These are phyloP conservation scores for Gypsophila paniculata DNA, from an alignment of 179 eudicot genomes.

Conservation along the genomic window DNA sequence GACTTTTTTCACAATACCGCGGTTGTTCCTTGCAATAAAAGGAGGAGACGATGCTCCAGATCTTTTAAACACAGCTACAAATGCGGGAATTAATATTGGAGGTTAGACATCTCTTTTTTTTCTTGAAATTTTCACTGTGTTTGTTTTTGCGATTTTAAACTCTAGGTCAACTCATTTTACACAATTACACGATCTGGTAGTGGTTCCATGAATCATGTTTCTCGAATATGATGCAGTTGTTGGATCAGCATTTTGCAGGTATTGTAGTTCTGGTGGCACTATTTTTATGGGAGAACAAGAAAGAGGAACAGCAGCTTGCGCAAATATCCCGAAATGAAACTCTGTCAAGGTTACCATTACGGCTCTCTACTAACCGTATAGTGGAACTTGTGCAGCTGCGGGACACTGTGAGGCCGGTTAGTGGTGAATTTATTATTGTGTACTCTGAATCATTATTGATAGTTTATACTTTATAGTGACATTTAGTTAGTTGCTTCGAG, in stretches of 20 bases:
- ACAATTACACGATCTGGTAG: not conserved
- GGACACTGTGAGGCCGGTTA: slow-evolving; percentile 89
- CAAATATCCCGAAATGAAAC: slow-evolving; percentile 92
- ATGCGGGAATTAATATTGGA: slow-evolving; percentile 75
- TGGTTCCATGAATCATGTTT: slow-evolving; percentile 9
- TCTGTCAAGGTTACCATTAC: slow-evolving; percentile 86
- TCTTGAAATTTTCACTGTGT: not conserved
- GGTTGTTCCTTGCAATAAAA: slow-evolving; percentile 61
- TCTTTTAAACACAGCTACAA: slow-evolving; percentile 63
- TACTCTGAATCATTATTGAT: not conserved
- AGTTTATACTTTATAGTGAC: too few relatives aligned
- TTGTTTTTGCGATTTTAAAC: not conserved
- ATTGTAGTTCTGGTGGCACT: slow-evolving; percentile 65
- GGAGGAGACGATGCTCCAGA: slow-evolving; percentile 91
- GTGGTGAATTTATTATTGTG: slow-evolving; percentile 31
- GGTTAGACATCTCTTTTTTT: slow-evolving; percentile 40
- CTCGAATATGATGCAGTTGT: slow-evolving; percentile 43
- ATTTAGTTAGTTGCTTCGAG: too few relatives aligned
- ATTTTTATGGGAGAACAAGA: slow-evolving; percentile 87
- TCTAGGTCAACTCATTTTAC: slow-evolving; percentile 1
- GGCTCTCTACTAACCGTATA: slow-evolving; percentile 90
- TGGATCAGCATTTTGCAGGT: slow-evolving; percentile 79
- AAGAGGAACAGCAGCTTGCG: slow-evolving; percentile 91
- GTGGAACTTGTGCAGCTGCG: slow-evolving; percentile 94
- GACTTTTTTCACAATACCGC: slow-evolving; percentile 70